Evolutionary conservation across 2,329 filamentous ascomycete genomes (phyloP), one percentile per base, ranked within the genome.

Genomic region (Ceratocystis eucalypticola): DNA sequence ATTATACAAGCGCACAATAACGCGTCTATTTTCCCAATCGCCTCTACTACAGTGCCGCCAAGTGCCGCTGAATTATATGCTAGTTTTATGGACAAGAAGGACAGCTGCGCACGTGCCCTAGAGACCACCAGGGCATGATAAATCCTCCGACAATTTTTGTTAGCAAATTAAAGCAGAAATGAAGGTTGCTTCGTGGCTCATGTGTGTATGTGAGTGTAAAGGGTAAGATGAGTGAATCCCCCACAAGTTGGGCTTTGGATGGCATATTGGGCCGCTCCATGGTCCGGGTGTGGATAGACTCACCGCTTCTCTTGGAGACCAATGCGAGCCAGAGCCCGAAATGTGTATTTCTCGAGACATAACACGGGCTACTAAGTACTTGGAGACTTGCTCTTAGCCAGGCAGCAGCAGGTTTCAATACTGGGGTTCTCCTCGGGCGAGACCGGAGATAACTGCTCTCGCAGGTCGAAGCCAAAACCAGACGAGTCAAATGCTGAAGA

Each of bases 61-160:
- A 59, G 53, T 59, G 53, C 55, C 55, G 55, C 55, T 59, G 55
- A n/a, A 59, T 59, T 33, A 25, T n/a, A 59, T 59, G 28, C 28
- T 37, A 28, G 55, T 59, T 33, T 59, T 59, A 59, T 59, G n/a
- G 28, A 59, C 55, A 59, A 30, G 53, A 59, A 33, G 55, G 20
- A 30, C 55, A 15, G 55, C 28, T n/a, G 55, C 33, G 55, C 55
- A 59, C 55, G 55, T n/a, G 33, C 55, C n/a, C 28, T 3, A 37
- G 12, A 28, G n/a, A 25, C n/a, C 48, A 20, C 48, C n/a, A n/a
- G n/a, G 55, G 55, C 55, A 59, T 59, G 33, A 59, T 59, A 37
- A 59, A 59, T 59, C 55, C 55, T 59, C 55, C 28, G 55, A 59
- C 17, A 15, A 59, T 25, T 33, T 55, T 30, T 59, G 55, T 30